These are phyloP conservation scores for Elsinoe necatrix DNA, from an alignment of 2,329 filamentous ascomycete species.

Conservation along the genomic window DNA sequence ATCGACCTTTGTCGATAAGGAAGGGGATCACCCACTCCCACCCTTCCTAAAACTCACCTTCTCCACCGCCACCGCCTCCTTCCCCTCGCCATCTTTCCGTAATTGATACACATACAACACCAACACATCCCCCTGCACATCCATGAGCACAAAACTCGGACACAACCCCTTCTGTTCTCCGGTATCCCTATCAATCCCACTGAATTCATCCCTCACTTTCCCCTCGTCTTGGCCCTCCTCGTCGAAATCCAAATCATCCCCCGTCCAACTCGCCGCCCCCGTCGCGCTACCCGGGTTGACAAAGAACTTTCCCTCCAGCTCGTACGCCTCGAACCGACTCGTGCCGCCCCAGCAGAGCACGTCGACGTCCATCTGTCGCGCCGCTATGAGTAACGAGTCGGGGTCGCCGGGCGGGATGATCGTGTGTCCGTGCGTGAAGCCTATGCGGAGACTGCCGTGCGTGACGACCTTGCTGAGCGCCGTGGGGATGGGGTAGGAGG, in stretches of 20 bases:
- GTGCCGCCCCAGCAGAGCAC: constrained; percentile 62
- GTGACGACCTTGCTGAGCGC: constrained; percentile 61
- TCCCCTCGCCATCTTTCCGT: constrained; percentile 44
- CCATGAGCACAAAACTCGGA: constrained; percentile 94
- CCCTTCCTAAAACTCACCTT: constrained; percentile 48
- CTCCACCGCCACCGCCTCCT: constrained; percentile 47
- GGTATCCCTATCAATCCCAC: constrained; percentile 17
- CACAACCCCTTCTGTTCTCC: constrained; percentile 57
- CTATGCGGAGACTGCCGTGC: constrained; percentile 59
- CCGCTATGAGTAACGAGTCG: constrained; percentile 58
- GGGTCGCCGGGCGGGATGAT: constrained; percentile 61
- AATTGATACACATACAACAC: constrained; percentile 83
- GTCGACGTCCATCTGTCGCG: constrained; percentile 63
- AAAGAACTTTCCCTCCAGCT: constrained; percentile 65
- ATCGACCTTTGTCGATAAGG: background rate
- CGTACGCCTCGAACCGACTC: constrained; percentile 62
- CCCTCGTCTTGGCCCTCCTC: constrained; percentile 39
- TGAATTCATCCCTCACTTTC: constrained; percentile 11
- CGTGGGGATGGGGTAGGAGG: constrained; percentile 28
- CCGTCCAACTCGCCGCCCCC: constrained; percentile 53
- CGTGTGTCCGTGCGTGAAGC: constrained; percentile 64
- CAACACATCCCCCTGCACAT: constrained; percentile 93
- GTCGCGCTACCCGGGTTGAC: constrained; percentile 62
- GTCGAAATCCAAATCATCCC: constrained; percentile 31
- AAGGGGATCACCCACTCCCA: background rate